Evolutionary conservation across 2,329 filamentous ascomycete species (phyloP).

Genomic region (Aspergillus tubingensis): DNA sequence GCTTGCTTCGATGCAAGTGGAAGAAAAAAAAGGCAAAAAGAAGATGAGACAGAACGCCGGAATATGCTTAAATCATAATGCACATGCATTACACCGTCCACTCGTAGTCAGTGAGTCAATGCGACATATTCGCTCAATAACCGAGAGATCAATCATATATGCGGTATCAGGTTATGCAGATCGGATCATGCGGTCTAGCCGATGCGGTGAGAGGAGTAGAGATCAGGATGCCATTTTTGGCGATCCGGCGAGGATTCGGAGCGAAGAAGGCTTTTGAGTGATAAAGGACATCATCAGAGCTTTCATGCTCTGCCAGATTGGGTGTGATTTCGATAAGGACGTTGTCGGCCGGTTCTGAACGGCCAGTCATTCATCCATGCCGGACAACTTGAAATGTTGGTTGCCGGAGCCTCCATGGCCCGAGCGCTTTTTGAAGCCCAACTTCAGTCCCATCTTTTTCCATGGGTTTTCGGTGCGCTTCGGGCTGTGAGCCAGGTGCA

Average conservation of each 20-base stretch:
- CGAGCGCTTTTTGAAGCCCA: constrained; percentile 47
- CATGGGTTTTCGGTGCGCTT: constrained; percentile 51
- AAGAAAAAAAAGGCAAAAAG: background rate
- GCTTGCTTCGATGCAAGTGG: constrained; percentile 11
- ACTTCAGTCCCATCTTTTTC: constrained; percentile 56
- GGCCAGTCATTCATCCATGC: constrained; percentile 28
- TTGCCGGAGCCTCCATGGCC: constrained; percentile 25
- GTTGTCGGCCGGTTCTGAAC: background rate
- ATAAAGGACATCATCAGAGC: constrained; percentile 2
- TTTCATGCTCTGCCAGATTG: constrained; percentile 1
- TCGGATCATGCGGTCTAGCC: constrained; percentile 12
- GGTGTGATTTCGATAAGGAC: background rate
- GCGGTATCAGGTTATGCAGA: constrained; percentile 17
- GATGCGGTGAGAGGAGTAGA: background rate
- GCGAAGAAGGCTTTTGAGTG: background rate
- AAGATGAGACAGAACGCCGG: constrained; percentile 17
- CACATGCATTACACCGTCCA: constrained; percentile 26
- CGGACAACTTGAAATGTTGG: constrained; percentile 27
- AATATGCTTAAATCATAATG: constrained; percentile 24
- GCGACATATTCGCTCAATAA: constrained; percentile 14
- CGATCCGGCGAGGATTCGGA: background rate
- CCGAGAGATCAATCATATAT: constrained; percentile 17
- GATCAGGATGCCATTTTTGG: background rate
- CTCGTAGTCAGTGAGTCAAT: constrained; percentile 22
- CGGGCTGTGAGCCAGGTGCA: constrained; percentile 37